Base-by-base conservation (phyloP, 345 rosid genomes). In the Eutrema japonicum region DNA sequence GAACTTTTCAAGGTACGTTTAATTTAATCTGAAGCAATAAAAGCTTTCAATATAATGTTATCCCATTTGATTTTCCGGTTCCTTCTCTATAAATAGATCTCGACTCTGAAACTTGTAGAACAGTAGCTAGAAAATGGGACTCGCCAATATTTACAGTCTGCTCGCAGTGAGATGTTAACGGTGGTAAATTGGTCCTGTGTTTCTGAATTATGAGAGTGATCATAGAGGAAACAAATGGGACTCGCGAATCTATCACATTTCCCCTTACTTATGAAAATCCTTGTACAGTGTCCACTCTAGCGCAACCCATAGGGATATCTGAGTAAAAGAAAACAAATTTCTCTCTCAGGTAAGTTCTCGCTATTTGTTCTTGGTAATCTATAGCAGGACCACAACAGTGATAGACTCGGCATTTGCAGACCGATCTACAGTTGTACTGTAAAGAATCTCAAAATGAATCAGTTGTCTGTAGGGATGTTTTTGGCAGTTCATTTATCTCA, bases 1-100 rank as follows among this genome's bases (percentile, higher is more conserved):
- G 98, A 94, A 82, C 96, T 89, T 72, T 81, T 85, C 16, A 87
- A 83, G 90, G 98, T 91, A 66, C 27, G 0, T 29, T 36, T 61
- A 0, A 4, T 14, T 60, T 10, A 0, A 22, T 13, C 57, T 43
- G 40, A 49, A 40, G 10, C 16, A 38, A 11, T 30, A n/a, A 29
- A 72, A 63, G 33, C 59, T 61, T 52, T 50, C 33, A 11, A 5
- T 40, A 13, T 4, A 7, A 29, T 61, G 7, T 18, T 8, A 49
- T 32, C 16, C 46, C 36, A 8, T 41, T 51, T 41, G n/a, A 11
- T 42, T 41, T 22, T 32, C 30, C 0, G 1, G 7, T 22, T 33
- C 8, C 63, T 3, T 32, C 52, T 12, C 18, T 45, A 50, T 30
- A 52, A 29, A 7, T 37, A 13, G 41, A 50, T 29, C 16, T 35